Evolutionary conservation across 345 rosid genomes (phyloP).

Genomic region (Eutrema japonicum): DNA sequence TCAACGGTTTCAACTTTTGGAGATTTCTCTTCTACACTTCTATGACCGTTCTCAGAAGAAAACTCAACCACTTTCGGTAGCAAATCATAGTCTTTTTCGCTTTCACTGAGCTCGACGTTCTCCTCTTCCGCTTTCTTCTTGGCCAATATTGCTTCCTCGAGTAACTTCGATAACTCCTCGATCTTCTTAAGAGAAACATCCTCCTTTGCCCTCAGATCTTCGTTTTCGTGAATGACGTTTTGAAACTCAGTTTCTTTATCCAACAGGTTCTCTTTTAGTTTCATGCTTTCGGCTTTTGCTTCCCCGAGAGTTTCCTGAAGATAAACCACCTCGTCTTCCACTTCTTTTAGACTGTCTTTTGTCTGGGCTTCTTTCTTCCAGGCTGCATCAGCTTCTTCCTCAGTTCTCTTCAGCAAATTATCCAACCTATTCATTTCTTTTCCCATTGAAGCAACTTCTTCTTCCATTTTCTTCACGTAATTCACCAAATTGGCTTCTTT

Average conservation of each 20-base stretch:
- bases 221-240: conserved; percentile 65
- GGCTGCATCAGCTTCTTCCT: conserved; percentile 72
- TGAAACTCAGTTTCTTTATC: conserved; percentile 92
- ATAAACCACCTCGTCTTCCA: conserved; percentile 76
- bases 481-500: conserved; percentile 65
- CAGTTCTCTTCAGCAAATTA: conserved; percentile 64
- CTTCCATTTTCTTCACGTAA: conserved; percentile 66
- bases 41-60: conserved; percentile 92
- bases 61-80: conserved; percentile 93
- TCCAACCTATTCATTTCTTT: conserved; percentile 74
- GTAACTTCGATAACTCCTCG: conserved; percentile 78
- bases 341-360: conserved; percentile 75
- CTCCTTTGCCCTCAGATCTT: conserved; percentile 73
- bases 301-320: conserved; percentile 80
- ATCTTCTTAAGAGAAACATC: conserved; percentile 60
- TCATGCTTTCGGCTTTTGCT: conserved; percentile 70
- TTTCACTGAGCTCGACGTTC: conserved; percentile 79
- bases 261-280: conserved; percentile 67
- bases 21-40: conserved; percentile 68
- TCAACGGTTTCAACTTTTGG: conserved; percentile 47
- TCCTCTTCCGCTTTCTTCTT: conserved; percentile 65
- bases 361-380: conserved; percentile 74
- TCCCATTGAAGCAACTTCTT: conserved; percentile 66
- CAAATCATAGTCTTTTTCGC: conserved; percentile 92
- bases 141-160: conserved; percentile 69